Percentiles rank a stretch among this genome's conserved stretches.
phyloP scores from a whole-genome alignment of 495 filamentous ascomycete species.

The Articulospora tetracladia region DNA sequence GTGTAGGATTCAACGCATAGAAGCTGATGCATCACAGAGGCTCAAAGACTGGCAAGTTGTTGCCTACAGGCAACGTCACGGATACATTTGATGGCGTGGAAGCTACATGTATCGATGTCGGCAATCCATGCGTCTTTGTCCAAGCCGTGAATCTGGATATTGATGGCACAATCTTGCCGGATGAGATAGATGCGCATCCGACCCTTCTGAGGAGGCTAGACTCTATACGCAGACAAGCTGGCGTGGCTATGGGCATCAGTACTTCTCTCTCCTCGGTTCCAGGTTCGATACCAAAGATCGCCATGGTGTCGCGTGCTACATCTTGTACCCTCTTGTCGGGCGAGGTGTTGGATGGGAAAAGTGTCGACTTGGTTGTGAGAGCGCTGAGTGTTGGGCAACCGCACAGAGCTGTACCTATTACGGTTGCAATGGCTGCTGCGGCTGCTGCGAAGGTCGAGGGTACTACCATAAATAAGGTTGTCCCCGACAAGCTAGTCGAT shows the following conservation, averaged over 20 bases:
- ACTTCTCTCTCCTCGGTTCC: slow-evolving; percentile 37
- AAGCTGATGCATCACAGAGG: slow-evolving; percentile 33
- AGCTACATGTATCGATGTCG: slow-evolving; percentile 60
- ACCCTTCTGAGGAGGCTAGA: slow-evolving; percentile 51
- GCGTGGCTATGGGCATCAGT: slow-evolving; percentile 59
- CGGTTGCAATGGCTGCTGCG: slow-evolving; percentile 56
- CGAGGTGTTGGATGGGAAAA: slow-evolving; percentile 20
- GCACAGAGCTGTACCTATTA: slow-evolving; percentile 61
- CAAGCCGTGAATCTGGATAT: slow-evolving; percentile 48
- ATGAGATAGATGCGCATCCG: slow-evolving; percentile 44
- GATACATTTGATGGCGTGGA: slow-evolving; percentile 50
- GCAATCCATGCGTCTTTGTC: slow-evolving; percentile 66
- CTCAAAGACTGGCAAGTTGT: slow-evolving; percentile 58
- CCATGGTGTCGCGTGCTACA: slow-evolving; percentile 47
- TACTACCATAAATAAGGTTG: slow-evolving; percentile 40
- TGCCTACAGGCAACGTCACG: slow-evolving; percentile 58
- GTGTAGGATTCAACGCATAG: background rate
- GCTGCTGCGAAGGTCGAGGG: slow-evolving; percentile 49
- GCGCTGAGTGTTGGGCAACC: slow-evolving; percentile 50
- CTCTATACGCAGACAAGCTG: slow-evolving; percentile 55
- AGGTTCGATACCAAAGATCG: slow-evolving; percentile 63
- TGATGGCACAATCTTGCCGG: slow-evolving; percentile 44
- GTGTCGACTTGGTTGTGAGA: slow-evolving; percentile 24
- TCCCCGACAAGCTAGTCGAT: slow-evolving; percentile 21
- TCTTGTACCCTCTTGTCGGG: slow-evolving; percentile 29